Evolutionary conservation across 306 rosid species (phyloP).

Genomic region (Medicago arabica): DNA sequence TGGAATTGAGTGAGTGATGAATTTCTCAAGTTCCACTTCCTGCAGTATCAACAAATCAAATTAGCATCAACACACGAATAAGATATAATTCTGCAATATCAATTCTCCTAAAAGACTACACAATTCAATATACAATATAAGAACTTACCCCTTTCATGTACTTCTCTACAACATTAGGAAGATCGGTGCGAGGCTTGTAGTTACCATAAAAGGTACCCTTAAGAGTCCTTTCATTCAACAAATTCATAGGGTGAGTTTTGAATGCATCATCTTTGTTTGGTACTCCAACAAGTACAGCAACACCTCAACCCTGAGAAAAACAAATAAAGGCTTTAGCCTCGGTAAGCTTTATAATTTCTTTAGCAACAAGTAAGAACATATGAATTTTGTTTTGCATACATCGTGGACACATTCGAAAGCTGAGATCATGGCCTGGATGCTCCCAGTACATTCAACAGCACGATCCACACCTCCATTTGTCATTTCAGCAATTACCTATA

Average conservation of each 20-base stretch:
- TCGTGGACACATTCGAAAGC: conserved; percentile 96
- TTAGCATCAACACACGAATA: background rate
- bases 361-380: background rate
- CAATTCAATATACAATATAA: no score
- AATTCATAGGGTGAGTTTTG: conserved; percentile 77
- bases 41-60: conserved; percentile 15
- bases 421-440: conserved; percentile 86
- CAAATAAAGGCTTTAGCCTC: conserved; percentile 14
- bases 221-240: conserved; percentile 81
- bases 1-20: conserved; percentile 70
- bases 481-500: conserved; percentile 79
- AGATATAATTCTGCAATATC: no score
- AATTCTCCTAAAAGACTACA: background rate
- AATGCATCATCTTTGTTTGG: conserved; percentile 85
- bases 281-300: conserved; percentile 92
- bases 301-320: conserved; percentile 88
- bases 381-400: conserved; percentile 47
- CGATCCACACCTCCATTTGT: conserved; percentile 92
- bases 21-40: conserved; percentile 82
- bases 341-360: background rate
- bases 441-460: conserved; percentile 87
- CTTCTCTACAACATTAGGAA: conserved; percentile 76
- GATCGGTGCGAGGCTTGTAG: conserved; percentile 84
- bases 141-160: conserved; percentile 68
- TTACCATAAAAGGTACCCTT: conserved; percentile 97